phyloP scores from a whole-genome alignment of 2,329 filamentous ascomycete species.

The Aspergillus sp. region DNA sequence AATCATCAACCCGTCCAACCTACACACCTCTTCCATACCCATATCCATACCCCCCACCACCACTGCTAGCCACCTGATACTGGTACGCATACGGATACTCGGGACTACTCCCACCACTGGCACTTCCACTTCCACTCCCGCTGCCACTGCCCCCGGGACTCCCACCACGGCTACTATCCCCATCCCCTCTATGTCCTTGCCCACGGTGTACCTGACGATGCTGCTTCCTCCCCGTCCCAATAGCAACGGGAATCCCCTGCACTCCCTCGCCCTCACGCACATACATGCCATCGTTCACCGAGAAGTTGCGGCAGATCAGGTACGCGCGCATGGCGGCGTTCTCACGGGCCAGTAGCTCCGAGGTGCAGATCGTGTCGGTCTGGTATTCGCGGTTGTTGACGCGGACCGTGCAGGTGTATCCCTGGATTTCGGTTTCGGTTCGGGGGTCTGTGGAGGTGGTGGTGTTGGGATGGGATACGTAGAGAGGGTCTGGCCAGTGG shows the following conservation, averaged over 20 bases:
- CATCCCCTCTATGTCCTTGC: constrained; percentile 46
- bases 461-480: constrained; percentile 68
- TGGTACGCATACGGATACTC: constrained; percentile 7
- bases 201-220: constrained; percentile 33
- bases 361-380: constrained; percentile 77
- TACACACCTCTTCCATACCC: too few species aligned
- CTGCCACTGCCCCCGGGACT: constrained; percentile 32
- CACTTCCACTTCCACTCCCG: constrained; percentile 44
- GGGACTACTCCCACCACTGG: constrained; percentile 51
- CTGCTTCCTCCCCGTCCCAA: constrained; percentile 50
- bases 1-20: too few species aligned
- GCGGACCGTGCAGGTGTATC: constrained; percentile 81
- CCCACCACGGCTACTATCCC: constrained; percentile 20
- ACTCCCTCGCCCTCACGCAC: constrained; percentile 47
- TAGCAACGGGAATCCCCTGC: constrained; percentile 56
- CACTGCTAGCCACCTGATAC: too few species aligned
- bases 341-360: constrained; percentile 75
- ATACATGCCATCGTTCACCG: constrained; percentile 88
- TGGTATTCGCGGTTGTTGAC: constrained; percentile 97
- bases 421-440: not conserved
- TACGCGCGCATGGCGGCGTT: constrained; percentile 93
- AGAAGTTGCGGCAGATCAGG: constrained; percentile 96
- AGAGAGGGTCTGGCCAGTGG: constrained; percentile 84
- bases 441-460: constrained; percentile 26
- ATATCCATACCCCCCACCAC: too few species aligned